Conservation (phyloP, 345 rosid species). For the Xanthoceras sorbifolium region DNA sequence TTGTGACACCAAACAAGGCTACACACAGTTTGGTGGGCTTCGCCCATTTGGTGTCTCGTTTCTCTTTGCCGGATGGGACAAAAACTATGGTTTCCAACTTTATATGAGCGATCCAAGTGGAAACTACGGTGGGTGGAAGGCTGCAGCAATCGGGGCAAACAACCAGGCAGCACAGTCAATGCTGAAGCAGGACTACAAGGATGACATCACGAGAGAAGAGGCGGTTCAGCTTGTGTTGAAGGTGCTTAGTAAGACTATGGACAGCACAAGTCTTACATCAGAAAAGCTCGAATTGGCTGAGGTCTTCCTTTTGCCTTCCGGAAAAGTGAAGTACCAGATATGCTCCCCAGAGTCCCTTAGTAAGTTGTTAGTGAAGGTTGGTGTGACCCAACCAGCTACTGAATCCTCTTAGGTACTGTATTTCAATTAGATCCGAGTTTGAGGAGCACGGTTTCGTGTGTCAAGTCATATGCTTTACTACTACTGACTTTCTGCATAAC, state of each 20-base stretch:
- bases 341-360: constrained; percentile 73
- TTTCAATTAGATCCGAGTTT: too few species aligned
- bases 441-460: too few species aligned
- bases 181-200: constrained; percentile 95
- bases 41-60: constrained; percentile 96
- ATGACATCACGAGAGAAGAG: constrained; percentile 81
- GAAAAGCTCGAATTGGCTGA: constrained; percentile 97
- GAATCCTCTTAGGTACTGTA: constrained; percentile 47
- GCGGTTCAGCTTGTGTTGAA: constrained; percentile 86
- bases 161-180: constrained; percentile 96
- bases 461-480: too few species aligned
- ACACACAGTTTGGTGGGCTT: constrained; percentile 95
- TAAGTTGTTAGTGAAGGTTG: constrained; percentile 73
- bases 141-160: constrained; percentile 94
- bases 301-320: constrained; percentile 70
- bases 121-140: constrained; percentile 95
- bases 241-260: constrained; percentile 97
- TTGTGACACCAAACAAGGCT: constrained; percentile 94
- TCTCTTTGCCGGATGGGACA: constrained; percentile 97
- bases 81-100: constrained; percentile 84
- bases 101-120: constrained; percentile 98
- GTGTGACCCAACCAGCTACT: constrained; percentile 78
- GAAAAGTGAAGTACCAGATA: constrained; percentile 83
- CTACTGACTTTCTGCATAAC: too few species aligned
- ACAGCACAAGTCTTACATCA: constrained; percentile 90